Base-by-base conservation (phyloP, 1,284 basidiomycete genomes). In the Cryptococcus hybrid region DNA sequence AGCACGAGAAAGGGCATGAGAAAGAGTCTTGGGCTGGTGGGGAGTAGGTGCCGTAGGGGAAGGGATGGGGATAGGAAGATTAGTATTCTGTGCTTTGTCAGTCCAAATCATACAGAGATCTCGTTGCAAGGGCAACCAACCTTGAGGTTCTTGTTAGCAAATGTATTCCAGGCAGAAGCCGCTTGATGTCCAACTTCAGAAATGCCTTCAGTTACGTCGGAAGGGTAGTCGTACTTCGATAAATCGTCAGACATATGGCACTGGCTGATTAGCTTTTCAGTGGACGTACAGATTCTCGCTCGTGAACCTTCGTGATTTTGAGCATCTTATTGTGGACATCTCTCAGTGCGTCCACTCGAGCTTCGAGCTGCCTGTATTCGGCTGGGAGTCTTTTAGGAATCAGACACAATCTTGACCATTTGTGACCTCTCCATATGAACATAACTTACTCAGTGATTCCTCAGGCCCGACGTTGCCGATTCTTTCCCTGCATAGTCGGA, bases 301-400 rank as follows among this genome's bases (percentile, higher is more conserved):
- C 89, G 81, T 92, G 92, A 34, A 89, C 90, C 73, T 85, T 89
- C 63, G 89, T 85, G 62, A 92, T 86, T 80, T 89, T 96, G 77
- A 96, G 84, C 47, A 99, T 68, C 30, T 84, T 79, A 57, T 87
- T 75, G 77, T 98, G 94, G 1, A 89, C 87, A 55, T 83, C 80
- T 68, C 88, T 86, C 54, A 99, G 85, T 39, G 91, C 91, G 79
- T 99, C 96, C 43, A 99, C 95, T 56, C 93, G 87, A 49, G 87
- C 82, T 79, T 99, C 95, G 67, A 99, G 86, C 71, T 94, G 90
- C 76, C 88, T 93, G 84, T 99, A 99, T 77, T 99, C 94, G 90
- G 79, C 63, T 12, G 77, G 63, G 34, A 75, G 65, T 54, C 68
- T 76, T 52, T 15, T 18, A 15, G 24, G 24, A 24, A 24, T 24